A percentile compares a stretch with the other conserved stretches of the same genome.
These are phyloP conservation scores for Catharanthus roseus DNA, from an alignment of 257 asterid species.

Conservation along the genomic window DNA sequence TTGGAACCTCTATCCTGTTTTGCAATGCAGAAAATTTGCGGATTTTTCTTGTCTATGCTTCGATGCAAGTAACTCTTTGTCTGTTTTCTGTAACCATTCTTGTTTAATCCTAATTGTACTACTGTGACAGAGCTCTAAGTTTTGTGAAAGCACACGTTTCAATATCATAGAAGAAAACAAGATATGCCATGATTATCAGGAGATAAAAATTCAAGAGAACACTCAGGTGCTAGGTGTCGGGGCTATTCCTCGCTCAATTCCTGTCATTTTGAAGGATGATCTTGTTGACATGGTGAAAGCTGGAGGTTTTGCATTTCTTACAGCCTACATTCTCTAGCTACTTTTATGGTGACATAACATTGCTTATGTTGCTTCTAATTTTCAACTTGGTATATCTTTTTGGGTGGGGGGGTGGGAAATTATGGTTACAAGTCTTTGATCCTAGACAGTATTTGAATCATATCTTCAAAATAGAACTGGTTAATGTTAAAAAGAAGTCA, in stretches of 20 bases:
- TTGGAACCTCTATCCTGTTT: too few species aligned
- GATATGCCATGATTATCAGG: conserved; percentile 94
- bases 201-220: conserved; percentile 93
- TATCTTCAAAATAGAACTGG: too few species aligned
- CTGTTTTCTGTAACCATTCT: background rate
- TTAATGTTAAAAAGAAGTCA: too few species aligned
- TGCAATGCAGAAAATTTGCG: background rate
- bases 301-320: conserved; percentile 58
- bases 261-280: conserved; percentile 89
- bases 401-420: too few species aligned
- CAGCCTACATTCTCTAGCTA: background rate
- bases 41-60: conserved; percentile 9
- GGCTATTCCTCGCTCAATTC: conserved; percentile 94
- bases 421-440: too few species aligned
- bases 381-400: background rate
- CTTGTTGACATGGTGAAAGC: conserved; percentile 96
- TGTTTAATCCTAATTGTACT: background rate
- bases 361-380: background rate
- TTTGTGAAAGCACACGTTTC: conserved; percentile 83
- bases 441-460: too few species aligned
- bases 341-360: background rate
- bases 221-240: conserved; percentile 97
- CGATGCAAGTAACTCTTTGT: background rate
- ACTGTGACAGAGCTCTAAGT: conserved; percentile 23
- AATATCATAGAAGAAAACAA: conserved; percentile 70